Conservation (phyloP, 352 stramenopile species). For the Globisporangium apiculatum region DNA sequence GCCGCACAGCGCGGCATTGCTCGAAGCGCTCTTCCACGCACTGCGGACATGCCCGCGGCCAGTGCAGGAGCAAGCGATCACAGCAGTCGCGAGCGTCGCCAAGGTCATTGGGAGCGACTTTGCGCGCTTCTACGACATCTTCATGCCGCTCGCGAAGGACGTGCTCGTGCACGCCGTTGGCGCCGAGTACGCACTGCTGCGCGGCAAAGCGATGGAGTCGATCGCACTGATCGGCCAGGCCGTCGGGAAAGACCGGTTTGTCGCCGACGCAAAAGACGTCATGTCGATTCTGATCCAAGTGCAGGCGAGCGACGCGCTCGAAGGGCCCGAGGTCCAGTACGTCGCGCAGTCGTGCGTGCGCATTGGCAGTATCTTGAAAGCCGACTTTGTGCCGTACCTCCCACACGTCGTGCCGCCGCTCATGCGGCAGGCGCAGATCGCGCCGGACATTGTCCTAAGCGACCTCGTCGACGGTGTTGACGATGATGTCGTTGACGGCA, state of each 20-base stretch:
- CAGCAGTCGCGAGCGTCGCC: constrained; percentile 74
- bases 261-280: constrained; percentile 70
- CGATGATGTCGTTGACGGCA: constrained; percentile 29
- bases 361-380: constrained; percentile 81
- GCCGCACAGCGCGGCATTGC: constrained; percentile 54
- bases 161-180: constrained; percentile 68
- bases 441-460: constrained; percentile 74
- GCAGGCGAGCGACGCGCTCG: constrained; percentile 60
- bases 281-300: constrained; percentile 84
- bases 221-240: constrained; percentile 85
- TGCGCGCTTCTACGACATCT: constrained; percentile 77
- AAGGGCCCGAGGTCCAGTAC: constrained; percentile 79
- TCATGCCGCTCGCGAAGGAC: constrained; percentile 84
- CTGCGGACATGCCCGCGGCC: constrained; percentile 69
- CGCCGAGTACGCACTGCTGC: constrained; percentile 74
- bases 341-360: constrained; percentile 82
- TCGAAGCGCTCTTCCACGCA: constrained; percentile 76
- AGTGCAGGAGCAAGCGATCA: constrained; percentile 86
- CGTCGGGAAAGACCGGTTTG: constrained; percentile 81
- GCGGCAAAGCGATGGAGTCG: constrained; percentile 85
- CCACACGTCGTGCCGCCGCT: constrained; percentile 75
- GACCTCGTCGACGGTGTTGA: constrained; percentile 55
- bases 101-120: constrained; percentile 82
- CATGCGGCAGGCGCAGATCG: constrained; percentile 74
- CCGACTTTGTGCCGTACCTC: constrained; percentile 84